These are phyloP conservation scores for Phytophthora cryptogea DNA, from an alignment of 352 stramenopile species.

Conservation along the genomic window DNA sequence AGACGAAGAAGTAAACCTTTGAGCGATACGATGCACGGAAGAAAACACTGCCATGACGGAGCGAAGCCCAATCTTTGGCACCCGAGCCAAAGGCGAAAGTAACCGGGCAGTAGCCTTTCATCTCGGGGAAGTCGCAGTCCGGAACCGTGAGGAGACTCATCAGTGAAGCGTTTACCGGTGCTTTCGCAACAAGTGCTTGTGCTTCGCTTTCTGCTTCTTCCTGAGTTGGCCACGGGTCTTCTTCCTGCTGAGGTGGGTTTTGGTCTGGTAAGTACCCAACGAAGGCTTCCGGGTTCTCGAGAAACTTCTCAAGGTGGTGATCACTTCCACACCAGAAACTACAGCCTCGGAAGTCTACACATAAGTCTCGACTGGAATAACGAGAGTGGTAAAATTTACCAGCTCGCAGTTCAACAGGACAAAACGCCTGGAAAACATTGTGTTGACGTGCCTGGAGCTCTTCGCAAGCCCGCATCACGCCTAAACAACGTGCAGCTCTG, in stretches of 20 bases:
- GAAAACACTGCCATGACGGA: conserved; percentile 53
- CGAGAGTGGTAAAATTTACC: conserved; percentile 40
- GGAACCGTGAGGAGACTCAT: conserved; percentile 62
- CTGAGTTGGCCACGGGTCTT: conserved; percentile 24
- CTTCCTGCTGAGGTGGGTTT: conserved; percentile 4
- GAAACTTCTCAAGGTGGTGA: conserved; percentile 41
- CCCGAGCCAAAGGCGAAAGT: conserved; percentile 54
- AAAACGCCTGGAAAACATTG: conserved; percentile 50
- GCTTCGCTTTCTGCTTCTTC: conserved; percentile 39
- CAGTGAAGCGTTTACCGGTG: conserved; percentile 64
- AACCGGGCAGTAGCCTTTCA: conserved; percentile 79
- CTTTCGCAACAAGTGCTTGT: conserved; percentile 33
- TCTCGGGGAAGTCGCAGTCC: conserved; percentile 72
- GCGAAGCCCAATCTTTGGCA: conserved; percentile 43
- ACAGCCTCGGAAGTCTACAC: conserved; percentile 43
- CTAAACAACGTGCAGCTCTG: conserved; percentile 23
- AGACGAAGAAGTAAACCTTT: conserved; percentile 66
- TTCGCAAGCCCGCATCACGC: conserved; percentile 36
- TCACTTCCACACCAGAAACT: conserved; percentile 54
- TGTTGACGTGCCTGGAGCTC: conserved; percentile 39
- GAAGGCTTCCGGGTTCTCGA: conserved; percentile 35
- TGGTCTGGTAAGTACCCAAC: conserved; percentile 29
- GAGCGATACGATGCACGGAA: conserved; percentile 62
- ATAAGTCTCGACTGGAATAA: conserved; percentile 35
- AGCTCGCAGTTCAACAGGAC: conserved; percentile 56